Percentiles rank a stretch among this genome's conserved stretches.
Conservation (phyloP, 2,329 filamentous ascomycete species). For the Blastomyces parvus region DNA sequence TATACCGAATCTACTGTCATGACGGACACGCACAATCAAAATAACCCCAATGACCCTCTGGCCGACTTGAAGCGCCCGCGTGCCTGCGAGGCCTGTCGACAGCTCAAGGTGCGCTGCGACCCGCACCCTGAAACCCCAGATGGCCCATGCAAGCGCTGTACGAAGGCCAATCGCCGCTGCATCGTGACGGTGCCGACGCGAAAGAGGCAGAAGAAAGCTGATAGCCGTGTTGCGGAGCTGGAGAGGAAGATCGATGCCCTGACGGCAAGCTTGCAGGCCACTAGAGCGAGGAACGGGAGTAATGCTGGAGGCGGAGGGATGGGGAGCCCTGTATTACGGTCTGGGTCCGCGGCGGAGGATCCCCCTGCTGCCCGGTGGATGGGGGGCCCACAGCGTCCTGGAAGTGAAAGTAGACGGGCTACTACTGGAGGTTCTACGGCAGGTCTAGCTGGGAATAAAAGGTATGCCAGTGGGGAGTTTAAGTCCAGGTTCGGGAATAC, state of each 20-base stretch:
- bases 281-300: conserved; percentile 22
- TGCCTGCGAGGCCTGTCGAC: conserved; percentile 66
- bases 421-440: conserved; percentile 2
- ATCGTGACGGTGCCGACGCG: conserved; percentile 64
- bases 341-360: conserved; percentile 33
- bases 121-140: conserved; percentile 55
- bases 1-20: neutral
- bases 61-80: conserved; percentile 56
- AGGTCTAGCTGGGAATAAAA: conserved; percentile 23
- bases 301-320: conserved; percentile 12
- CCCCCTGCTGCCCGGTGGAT: conserved; percentile 28
- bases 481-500: conserved; percentile 14
- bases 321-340: conserved; percentile 9
- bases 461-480: conserved; percentile 24
- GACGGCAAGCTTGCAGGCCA: conserved; percentile 65
- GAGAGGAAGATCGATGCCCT: conserved; percentile 88
- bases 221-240: conserved; percentile 77
- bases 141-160: conserved; percentile 63
- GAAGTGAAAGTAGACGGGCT: neutral
- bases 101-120: conserved; percentile 77
- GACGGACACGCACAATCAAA: neutral
- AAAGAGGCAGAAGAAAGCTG: conserved; percentile 86
- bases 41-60: conserved; percentile 17
- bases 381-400: conserved; percentile 11
- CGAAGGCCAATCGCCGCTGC: conserved; percentile 68